A percentile compares a stretch with the other conserved stretches of the same genome.
phyloP scores from a whole-genome alignment of 768 basidiomycete species.

The Tremella mesenterica region DNA sequence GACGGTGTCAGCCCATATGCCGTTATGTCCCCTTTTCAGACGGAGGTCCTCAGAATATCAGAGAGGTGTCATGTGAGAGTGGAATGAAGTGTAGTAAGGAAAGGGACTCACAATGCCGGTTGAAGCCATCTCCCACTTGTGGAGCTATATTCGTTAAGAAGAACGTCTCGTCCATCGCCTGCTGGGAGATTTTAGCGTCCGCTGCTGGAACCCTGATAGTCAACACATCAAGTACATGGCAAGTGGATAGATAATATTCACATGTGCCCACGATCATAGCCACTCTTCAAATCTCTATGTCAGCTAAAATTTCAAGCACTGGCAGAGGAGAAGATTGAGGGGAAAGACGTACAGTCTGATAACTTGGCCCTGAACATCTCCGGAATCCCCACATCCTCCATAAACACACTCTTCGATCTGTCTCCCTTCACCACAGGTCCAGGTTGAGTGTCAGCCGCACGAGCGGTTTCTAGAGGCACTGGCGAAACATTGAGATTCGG shows the following conservation, averaged over 20 bases:
- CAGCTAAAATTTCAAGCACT: background rate
- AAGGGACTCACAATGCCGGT: conserved; percentile 70
- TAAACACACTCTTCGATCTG: conserved; percentile 66
- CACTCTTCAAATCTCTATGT: conserved; percentile 64
- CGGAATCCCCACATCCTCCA: conserved; percentile 74
- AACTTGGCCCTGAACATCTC: conserved; percentile 68
- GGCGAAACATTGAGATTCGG: conserved; percentile 37
- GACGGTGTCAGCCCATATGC: background rate
- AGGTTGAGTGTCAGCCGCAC: conserved; percentile 21
- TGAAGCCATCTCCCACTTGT: conserved; percentile 95
- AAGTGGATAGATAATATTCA: conserved; percentile 46
- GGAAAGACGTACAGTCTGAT: conserved; percentile 54
- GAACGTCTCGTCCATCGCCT: conserved; percentile 96
- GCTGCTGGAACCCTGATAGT: conserved; percentile 79
- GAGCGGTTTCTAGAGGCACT: conserved; percentile 34
- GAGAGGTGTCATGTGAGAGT: background rate
- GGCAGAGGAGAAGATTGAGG: background rate
- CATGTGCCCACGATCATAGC: conserved; percentile 97
- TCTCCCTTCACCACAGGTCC: conserved; percentile 51
- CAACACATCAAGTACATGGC: background rate
- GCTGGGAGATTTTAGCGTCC: conserved; percentile 82
- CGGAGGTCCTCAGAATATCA: background rate
- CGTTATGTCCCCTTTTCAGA: too few species aligned
- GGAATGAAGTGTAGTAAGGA: background rate
- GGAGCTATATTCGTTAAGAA: conserved; percentile 91